phyloP scores from a whole-genome alignment of 2,329 filamentous ascomycete genomes.

The Fusarium vanettenii region DNA sequence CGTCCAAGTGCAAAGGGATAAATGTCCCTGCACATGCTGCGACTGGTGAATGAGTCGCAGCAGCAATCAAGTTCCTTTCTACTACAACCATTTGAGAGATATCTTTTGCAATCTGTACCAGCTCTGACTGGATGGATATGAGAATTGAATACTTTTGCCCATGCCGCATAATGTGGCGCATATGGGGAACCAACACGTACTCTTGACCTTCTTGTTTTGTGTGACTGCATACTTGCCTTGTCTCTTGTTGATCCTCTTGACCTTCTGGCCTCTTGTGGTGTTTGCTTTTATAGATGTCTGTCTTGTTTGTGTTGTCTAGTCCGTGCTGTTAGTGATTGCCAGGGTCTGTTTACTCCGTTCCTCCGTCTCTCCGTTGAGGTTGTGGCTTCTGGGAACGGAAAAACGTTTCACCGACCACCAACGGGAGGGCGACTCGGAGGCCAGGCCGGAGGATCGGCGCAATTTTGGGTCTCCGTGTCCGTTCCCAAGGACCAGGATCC shows the following conservation, averaged over 20 bases:
- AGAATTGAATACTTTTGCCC: constrained; percentile 37
- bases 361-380: background rate
- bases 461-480: constrained; percentile 43
- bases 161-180: constrained; percentile 13
- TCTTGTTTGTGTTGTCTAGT: too few species aligned
- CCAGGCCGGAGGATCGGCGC: constrained; percentile 45
- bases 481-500: constrained; percentile 28
- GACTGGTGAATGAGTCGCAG: constrained; percentile 13
- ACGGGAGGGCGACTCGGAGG: background rate
- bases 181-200: constrained; percentile 6
- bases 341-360: background rate
- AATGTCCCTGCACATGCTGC: background rate
- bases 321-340: background rate
- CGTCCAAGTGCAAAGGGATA: background rate
- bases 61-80: constrained; percentile 37
- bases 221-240: background rate
- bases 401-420: background rate
- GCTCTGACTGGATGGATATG: constrained; percentile 22
- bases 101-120: constrained; percentile 29
- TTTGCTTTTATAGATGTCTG: background rate
- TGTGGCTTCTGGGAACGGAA: background rate
- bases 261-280: background rate
- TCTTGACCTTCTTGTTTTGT: background rate
- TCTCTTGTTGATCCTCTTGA: background rate
- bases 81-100: constrained; percentile 30